Evolutionary conservation across 2,329 filamentous ascomycete genomes (phyloP).

Genomic region (Botrytis hyacinthi): DNA sequence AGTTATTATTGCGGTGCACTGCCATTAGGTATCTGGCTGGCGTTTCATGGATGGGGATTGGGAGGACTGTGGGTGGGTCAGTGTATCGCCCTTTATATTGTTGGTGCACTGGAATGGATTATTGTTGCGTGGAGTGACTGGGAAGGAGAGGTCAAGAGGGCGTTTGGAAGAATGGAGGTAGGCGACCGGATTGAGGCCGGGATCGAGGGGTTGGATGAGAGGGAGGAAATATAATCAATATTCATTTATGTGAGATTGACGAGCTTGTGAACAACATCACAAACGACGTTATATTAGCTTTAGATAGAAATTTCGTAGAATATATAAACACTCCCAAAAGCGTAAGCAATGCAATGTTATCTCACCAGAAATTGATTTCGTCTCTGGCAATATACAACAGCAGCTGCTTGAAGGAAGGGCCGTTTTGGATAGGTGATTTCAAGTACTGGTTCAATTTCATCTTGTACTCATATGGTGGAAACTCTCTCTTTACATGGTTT

Average conservation of each 20-base stretch:
- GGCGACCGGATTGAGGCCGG: conserved; percentile 33
- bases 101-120: conserved; percentile 74
- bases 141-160: conserved; percentile 69
- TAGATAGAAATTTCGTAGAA: neutral
- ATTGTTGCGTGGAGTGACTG: conserved; percentile 77
- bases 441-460: neutral
- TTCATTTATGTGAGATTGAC: conserved; percentile 17
- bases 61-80: conserved; percentile 80
- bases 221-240: neutral
- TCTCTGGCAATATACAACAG: neutral
- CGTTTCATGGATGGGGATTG: conserved; percentile 82
- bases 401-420: neutral
- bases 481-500: neutral
- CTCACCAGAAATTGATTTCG: neutral
- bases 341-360: neutral
- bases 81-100: conserved; percentile 76
- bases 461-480: neutral
- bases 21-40: conserved; percentile 78
- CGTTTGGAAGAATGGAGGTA: conserved; percentile 67
- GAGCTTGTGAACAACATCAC: neutral
- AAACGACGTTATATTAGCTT: neutral
- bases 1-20: conserved; percentile 83
- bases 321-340: neutral
- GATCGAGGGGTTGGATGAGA: neutral
- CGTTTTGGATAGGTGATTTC: neutral